Percentiles rank a stretch among this genome's conserved stretches.
phyloP scores from a whole-genome alignment of 2,329 filamentous ascomycete genomes.

The Cadophora luteo-olivacea region DNA sequence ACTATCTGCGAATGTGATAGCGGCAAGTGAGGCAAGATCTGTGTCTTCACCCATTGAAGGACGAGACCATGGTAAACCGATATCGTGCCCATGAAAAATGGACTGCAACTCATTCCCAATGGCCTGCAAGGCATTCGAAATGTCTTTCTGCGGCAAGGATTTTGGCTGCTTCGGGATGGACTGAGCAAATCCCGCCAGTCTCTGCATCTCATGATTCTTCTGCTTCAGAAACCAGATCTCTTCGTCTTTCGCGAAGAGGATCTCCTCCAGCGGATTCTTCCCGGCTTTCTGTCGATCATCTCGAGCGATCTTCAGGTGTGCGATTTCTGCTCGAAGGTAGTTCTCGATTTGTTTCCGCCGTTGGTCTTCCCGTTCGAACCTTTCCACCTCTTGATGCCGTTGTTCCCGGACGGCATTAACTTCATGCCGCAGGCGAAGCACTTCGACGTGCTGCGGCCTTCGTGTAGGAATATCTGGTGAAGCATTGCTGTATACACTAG shows the following conservation, averaged over 20 bases:
- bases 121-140: constrained; percentile 6
- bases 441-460: background rate
- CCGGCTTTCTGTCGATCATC: background rate
- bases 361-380: background rate
- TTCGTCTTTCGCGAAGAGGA: constrained; percentile 3
- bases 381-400: background rate
- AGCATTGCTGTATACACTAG: background rate
- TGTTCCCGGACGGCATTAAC: background rate
- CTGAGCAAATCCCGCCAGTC: constrained; percentile 2
- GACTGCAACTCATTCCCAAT: constrained; percentile 22
- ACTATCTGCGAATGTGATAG: background rate
- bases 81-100: constrained; percentile 16
- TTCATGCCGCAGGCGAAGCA: background rate
- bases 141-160: background rate
- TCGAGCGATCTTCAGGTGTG: background rate
- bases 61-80: background rate
- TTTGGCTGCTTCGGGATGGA: background rate
- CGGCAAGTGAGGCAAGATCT: background rate
- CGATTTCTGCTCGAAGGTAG: constrained; percentile 5
- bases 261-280: constrained; percentile 1
- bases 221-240: background rate
- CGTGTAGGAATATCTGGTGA: background rate
- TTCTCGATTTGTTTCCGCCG: constrained; percentile 4
- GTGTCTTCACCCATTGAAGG: background rate
- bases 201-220: constrained; percentile 7